Evolutionary conservation across 306 rosid species (phyloP).

Genomic region (Arachis hypogaea): DNA sequence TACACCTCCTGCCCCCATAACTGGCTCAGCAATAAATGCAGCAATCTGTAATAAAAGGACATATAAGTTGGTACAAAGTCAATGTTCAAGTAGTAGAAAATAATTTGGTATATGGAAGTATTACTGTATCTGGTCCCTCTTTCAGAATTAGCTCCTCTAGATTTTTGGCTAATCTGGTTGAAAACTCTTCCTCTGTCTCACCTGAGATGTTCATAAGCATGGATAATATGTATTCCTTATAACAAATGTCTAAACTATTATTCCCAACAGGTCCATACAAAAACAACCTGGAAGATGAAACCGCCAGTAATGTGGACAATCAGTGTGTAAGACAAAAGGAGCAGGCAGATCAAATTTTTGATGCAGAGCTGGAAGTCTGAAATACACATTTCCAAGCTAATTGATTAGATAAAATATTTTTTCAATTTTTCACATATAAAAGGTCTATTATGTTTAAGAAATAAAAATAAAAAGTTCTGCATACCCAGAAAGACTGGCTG

Average conservation of each 20-base stretch:
- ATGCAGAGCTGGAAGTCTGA: constrained; percentile 90
- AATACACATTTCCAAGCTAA: constrained; percentile 41
- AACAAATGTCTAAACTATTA: constrained; percentile 22
- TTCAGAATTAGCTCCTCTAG: constrained; percentile 81
- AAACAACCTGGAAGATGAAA: constrained; percentile 89
- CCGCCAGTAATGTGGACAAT: constrained; percentile 98
- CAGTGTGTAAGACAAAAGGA: constrained; percentile 92
- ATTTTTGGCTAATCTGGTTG: constrained; percentile 86
- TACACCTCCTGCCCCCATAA: constrained; percentile 98
- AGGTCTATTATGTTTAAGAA: not conserved
- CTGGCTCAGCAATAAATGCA: constrained; percentile 97
- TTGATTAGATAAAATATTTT: not conserved
- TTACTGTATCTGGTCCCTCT: constrained; percentile 96
- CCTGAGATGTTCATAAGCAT: constrained; percentile 57
- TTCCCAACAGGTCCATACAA: constrained; percentile 22
- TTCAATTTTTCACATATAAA: constrained; percentile 5
- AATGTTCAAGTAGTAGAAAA: constrained; percentile 28
- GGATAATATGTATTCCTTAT: constrained; percentile 29
- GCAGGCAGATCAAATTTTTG: constrained; percentile 91
- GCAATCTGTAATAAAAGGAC: constrained; percentile 69
- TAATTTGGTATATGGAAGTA: constrained; percentile 32
- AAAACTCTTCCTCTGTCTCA: constrained; percentile 92
- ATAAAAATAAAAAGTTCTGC: constrained; percentile 9
- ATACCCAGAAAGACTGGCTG: constrained; percentile 98
- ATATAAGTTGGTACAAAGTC: constrained; percentile 17